phyloP scores from a whole-genome alignment of 176 grass and related monocot species.

The Triticum timopheevii region DNA sequence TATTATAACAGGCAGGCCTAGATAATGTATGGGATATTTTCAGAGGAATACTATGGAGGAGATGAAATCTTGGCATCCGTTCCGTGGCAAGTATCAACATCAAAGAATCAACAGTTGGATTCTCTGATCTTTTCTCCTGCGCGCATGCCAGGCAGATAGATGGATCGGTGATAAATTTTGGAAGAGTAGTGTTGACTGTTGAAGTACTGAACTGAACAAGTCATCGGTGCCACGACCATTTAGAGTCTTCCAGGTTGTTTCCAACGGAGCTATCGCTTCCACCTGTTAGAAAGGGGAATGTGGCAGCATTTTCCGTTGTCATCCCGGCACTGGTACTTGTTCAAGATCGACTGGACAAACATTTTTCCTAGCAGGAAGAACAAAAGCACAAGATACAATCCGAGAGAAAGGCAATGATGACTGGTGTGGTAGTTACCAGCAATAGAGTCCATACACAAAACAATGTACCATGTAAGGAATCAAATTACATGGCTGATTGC shows the following conservation, averaged over 20 bases:
- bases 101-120: background rate
- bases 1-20: no score
- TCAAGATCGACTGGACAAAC: no score
- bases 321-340: no score
- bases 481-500: background rate
- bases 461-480: background rate
- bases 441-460: no score
- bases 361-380: no score
- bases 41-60: background rate
- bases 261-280: background rate
- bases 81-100: no score
- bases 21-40: no score
- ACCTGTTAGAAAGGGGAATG: background rate
- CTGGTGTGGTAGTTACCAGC: no score
- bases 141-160: background rate
- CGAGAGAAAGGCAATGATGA: no score
- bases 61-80: no score
- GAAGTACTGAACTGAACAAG: background rate
- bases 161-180: background rate
- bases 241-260: background rate
- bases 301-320: background rate
- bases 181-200: background rate
- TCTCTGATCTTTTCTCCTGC: background rate
- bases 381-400: no score
- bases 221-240: background rate